Evolutionary conservation across 2,329 filamentous ascomycete genomes (phyloP), one percentile per base, ranked within the genome.

Genomic region (Penicillium concentricum): DNA sequence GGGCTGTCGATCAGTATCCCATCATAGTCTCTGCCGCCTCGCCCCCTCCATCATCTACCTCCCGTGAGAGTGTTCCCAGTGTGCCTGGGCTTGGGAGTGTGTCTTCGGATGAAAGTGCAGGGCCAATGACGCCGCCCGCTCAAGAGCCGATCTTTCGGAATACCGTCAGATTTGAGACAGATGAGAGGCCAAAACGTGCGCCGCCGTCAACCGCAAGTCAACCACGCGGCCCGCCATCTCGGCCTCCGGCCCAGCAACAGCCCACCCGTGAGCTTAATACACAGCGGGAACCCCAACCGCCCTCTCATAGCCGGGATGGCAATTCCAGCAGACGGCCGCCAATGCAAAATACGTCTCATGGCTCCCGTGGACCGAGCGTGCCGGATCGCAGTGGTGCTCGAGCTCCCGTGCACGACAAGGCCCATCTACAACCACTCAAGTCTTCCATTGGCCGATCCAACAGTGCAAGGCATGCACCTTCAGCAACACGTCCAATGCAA

Each of bases 1-100:
- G 78, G 42, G 69, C 72, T 41, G 65, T 79, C 58, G 76, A 79
- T 60, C 78, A 80, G 59, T 71, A 71, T 53, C 78, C 78, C 6
- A 68, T 80, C 42, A 72, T 80, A 44, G 56, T 77, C 51, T 65
- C 72, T 49, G 64, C 63, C 52, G 62, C 73, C 47, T 54, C 61
- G 16, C 52, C 64, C 35, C 58, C 60, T 35, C 56, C 65, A 5
- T 18, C 49, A 2, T 55, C 54, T 15, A 35, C 57, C 48, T 42
- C 58, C 56, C 49, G 60, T 10, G 49, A 54, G 32, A 59, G 64
- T 35, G 44, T 60, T 46, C 53, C 54, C 18, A 61, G 51, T 28
- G 35, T 65, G 54, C 51, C 65, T 52, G 51, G 66, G 56, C 57
- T 64, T 28, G 65, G 56, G 39, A 65, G 60, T 57, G 47, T 62